Evolutionary conservation across 1,284 basidiomycete species (phyloP).

Genomic region (Boletellus deceptivus): DNA sequence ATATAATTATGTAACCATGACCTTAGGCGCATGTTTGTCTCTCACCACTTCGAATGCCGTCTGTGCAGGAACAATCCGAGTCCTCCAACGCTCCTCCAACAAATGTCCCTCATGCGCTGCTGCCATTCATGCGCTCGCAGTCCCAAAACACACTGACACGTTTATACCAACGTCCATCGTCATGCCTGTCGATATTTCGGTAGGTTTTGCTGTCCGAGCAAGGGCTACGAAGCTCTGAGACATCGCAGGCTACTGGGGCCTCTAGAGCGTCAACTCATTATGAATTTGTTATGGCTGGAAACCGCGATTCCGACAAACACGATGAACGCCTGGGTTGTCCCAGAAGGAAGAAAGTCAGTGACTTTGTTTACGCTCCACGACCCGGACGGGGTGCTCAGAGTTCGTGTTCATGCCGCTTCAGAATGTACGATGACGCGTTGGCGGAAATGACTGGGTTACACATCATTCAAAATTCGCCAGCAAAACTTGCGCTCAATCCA

Average conservation of each 20-base stretch:
- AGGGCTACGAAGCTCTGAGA: constrained; percentile 15
- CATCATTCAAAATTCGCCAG: constrained; percentile 63
- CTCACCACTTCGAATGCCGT: constrained; percentile 29
- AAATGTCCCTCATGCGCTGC: constrained; percentile 54
- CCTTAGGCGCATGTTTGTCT: too few species aligned
- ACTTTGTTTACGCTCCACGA: constrained; percentile 12
- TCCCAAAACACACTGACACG: constrained; percentile 81
- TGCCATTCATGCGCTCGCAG: constrained; percentile 85
- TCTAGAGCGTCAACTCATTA: constrained; percentile 86
- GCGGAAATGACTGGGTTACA: constrained; percentile 68
- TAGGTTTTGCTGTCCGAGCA: constrained; percentile 14
- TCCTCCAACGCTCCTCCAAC: constrained; percentile 8
- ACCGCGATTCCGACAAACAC: constrained; percentile 66
- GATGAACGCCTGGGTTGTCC: constrained; percentile 82
- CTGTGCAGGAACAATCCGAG: constrained; percentile 18
- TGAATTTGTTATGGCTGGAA: constrained; percentile 92
- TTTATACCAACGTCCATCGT: constrained; percentile 87
- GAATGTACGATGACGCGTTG: constrained; percentile 72
- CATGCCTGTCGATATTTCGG: constrained; percentile 94
- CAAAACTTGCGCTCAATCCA: constrained; percentile 67
- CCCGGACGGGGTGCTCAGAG: constrained; percentile 4
- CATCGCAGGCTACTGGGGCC: constrained; percentile 68
- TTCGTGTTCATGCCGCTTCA: constrained; percentile 31
- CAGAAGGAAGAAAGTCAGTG: constrained; percentile 67
- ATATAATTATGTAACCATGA: constrained; percentile 8